phyloP scores from a whole-genome alignment of 23 red algal genomes.

The Chondrus crispus region DNA sequence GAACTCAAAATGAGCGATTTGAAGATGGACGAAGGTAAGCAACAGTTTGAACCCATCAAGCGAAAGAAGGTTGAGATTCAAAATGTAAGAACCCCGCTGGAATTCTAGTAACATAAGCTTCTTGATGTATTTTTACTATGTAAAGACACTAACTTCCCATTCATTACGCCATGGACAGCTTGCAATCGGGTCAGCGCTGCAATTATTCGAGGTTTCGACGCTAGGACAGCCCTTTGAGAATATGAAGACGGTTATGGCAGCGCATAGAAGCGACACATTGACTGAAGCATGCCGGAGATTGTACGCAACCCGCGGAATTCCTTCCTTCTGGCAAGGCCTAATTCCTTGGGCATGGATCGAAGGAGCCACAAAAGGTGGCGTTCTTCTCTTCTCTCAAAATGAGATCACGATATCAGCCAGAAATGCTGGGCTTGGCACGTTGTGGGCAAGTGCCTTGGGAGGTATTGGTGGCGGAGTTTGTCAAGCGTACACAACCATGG shows the following conservation, averaged over 20 bases:
- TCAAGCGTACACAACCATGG: slow-evolving; percentile 92
- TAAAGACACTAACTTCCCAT: too few relatives aligned
- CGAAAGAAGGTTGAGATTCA: neutral
- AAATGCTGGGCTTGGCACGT: slow-evolving; percentile 17
- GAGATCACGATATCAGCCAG: slow-evolving; percentile 44
- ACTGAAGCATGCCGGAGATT: slow-evolving; percentile 46
- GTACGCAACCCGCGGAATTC: slow-evolving; percentile 66
- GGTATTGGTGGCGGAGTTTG: slow-evolving; percentile 81
- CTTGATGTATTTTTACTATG: too few relatives aligned
- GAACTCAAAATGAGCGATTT: too few relatives aligned
- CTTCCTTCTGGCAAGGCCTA: slow-evolving; percentile 77
- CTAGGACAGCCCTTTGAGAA: slow-evolving; percentile 93
- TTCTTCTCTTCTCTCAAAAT: slow-evolving; percentile 76
- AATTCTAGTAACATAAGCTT: too few relatives aligned
- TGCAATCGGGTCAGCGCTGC: slow-evolving; percentile 74
- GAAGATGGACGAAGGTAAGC: too few relatives aligned
- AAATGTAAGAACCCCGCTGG: neutral
- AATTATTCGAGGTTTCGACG: slow-evolving; percentile 87
- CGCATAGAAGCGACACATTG: slow-evolving; percentile 72
- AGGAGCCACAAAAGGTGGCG: slow-evolving; percentile 78
- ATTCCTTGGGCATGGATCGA: slow-evolving; percentile 96
- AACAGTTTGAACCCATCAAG: too few relatives aligned
- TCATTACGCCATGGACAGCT: slow-evolving; percentile 39
- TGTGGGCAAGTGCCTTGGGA: slow-evolving; percentile 48
- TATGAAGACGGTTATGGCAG: slow-evolving; percentile 86